Evolutionary conservation across 805 yeast genomes (phyloP), one percentile per base, ranked within the genome.

Genomic region (Saccharomyces mikatae): DNA sequence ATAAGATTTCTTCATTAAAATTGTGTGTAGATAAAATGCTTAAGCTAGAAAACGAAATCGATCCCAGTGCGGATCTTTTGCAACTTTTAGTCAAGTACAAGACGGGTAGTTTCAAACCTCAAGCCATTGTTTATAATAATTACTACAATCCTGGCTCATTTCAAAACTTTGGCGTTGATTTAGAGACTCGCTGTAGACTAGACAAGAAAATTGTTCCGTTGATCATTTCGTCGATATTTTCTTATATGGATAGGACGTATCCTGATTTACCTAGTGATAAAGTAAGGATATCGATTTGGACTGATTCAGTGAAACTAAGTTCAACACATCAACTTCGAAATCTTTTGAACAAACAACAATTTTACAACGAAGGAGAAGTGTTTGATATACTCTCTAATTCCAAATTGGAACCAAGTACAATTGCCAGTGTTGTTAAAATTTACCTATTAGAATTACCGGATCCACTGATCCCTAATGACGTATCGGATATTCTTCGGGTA

Each of bases 361-460:
- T 62, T 51, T 56, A 55, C 30, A 65, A 65, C 28, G 78, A 75
- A 29, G 61, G 57, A 27, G 72, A 68, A 22, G 64, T 74, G 0
- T 67, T 77, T 49, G 58, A 59, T n/a, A 54, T 65, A 3, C 52
- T 66, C 54, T 58, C 66, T n/a, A 68, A 64, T 4, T 56, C 66
- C 0, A 67, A 74, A 9, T 71, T 72, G 52, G 71, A 71, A 41
- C 85, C 89, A 1, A 77, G 82, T 49, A 77, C 81, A 0, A 79
- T 86, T 9, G 85, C 90, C 4, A 81, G 84, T 61, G 82, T 82
- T 3, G 75, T 89, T 60, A 86, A 87, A 65, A 75, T 88, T 36
- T 89, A 86, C 69, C 71, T 89, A 29, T 73, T 88, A 65, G 96
- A 89, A 66, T 75, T 89, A 48, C 96, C 96, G 0, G 89, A 84